Conservation (phyloP, 2,329 filamentous ascomycete genomes). For the Aspergillus sp. region DNA sequence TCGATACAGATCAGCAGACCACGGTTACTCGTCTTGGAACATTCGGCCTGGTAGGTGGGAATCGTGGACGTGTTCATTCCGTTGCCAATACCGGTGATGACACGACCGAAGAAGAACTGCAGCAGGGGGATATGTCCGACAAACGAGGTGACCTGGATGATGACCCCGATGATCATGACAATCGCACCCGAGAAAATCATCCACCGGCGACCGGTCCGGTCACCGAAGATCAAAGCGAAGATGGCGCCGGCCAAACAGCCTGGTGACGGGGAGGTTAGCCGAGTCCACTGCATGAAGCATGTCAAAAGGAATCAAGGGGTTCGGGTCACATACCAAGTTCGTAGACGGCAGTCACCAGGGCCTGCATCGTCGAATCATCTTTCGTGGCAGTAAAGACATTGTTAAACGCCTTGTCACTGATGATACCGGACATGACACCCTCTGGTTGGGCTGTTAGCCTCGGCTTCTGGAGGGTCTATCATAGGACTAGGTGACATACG, state of each 20-base stretch:
- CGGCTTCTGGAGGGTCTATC: not conserved
- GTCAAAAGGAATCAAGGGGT: not conserved
- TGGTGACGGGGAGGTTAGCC: not conserved
- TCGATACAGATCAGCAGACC: constrained; percentile 62
- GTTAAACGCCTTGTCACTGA: constrained; percentile 32
- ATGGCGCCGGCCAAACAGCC: constrained; percentile 40
- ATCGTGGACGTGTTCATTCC: constrained; percentile 58
- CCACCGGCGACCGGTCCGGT: constrained; percentile 37
- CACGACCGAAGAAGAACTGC: constrained; percentile 54
- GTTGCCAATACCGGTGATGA: constrained; percentile 55
- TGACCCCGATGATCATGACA: constrained; percentile 47
- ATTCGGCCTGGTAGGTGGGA: constrained; percentile 55
- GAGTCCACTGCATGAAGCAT: not conserved
- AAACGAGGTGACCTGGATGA: constrained; percentile 37
- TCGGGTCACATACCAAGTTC: constrained; percentile 21
- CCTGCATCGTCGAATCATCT: constrained; percentile 40
- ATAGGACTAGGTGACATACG: constrained; percentile 32
- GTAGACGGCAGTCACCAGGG: constrained; percentile 32
- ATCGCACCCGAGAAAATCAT: constrained; percentile 58
- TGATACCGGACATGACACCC: constrained; percentile 42
- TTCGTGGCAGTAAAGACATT: constrained; percentile 34
- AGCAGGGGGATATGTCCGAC: constrained; percentile 37
- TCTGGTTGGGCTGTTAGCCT: constrained; percentile 16
- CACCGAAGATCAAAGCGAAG: constrained; percentile 36
- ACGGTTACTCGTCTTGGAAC: constrained; percentile 55